Base-by-base conservation (phyloP, 352 stramenopile species). In the Pythium periplocum region DNA sequence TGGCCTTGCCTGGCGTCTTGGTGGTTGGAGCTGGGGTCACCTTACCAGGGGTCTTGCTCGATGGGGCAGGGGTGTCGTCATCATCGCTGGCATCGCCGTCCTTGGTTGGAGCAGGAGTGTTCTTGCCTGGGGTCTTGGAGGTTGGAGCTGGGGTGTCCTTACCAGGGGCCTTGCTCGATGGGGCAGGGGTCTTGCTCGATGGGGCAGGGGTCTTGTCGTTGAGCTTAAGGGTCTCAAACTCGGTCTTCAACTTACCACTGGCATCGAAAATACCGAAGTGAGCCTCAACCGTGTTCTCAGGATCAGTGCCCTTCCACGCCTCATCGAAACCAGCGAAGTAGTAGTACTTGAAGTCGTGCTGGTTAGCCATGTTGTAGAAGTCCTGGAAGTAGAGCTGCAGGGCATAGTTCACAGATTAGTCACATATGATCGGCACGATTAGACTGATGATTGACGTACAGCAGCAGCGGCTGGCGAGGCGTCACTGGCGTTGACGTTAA, bases 301-400 rank as follows among this genome's bases (percentile, higher is more conserved):
- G 51, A 12, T 72, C 54, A 7, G 36, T 39, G 4, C 69, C 64
- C 63, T 86, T 86, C 79, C 79, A 90, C 36, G 66, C 52, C 48
- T 80, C 69, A 41, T 90, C 79, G 33, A 86, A 87, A n/a, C 57
- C 77, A 33, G 70, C 72, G 43, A 87, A 90, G 66, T 86, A 90
- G 60, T 75, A 89, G 62, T 78, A 87, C 53, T 73, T 64, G 59
- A 73, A 65, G 2, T 60, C 43, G 6, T 74, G 40, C 49, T 68
- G 33, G 40, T 65, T 47, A 1, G 78, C 80, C 46, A 80, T 58
- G 11, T 68, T 48, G 48, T 73, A 69, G 41, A 91, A 89, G 48
- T 85, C 65, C 17, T 64, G 43, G 35, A 91, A 81, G 63, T 83
- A 91, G 9, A 44, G 57, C 57, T 62, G 36, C 35, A 26, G 6